Percentiles rank a stretch among this genome's conserved stretches.
Evolutionary conservation across 768 basidiomycete species (phyloP).

Genomic region (Tulasnella sp.): DNA sequence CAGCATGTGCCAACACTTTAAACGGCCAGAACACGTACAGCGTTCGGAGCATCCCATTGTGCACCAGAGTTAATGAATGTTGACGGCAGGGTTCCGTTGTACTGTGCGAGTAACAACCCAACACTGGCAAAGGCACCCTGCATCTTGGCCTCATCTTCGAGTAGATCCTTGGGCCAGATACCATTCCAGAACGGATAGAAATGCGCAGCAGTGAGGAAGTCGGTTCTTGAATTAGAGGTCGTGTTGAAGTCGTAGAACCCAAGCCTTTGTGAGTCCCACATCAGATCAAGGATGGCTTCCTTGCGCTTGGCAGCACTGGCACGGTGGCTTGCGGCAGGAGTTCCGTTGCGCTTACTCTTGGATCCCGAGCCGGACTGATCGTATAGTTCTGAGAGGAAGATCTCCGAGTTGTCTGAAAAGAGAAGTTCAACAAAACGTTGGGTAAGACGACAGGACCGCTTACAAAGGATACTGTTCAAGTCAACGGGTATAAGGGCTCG

Average conservation of each 20-base stretch:
- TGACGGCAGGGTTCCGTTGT: slow-evolving; percentile 75
- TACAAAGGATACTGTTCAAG: slow-evolving; percentile 77
- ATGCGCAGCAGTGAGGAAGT: slow-evolving; percentile 56
- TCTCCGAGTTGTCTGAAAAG: slow-evolving; percentile 35
- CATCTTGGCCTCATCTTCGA: slow-evolving; percentile 42
- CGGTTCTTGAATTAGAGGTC: slow-evolving; percentile 49
- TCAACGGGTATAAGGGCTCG: slow-evolving; percentile 57
- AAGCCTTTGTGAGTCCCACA: slow-evolving; percentile 73
- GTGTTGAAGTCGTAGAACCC: slow-evolving; percentile 88
- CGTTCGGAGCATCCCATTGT: slow-evolving; percentile 46
- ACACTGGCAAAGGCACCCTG: slow-evolving; percentile 62
- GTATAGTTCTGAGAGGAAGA: slow-evolving; percentile 51
- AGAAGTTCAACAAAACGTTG: not conserved
- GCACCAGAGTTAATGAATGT: slow-evolving; percentile 67
- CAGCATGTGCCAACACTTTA: not conserved
- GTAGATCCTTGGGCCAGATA: slow-evolving; percentile 64
- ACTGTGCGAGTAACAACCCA: slow-evolving; percentile 65
- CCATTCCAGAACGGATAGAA: slow-evolving; percentile 83
- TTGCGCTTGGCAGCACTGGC: slow-evolving; percentile 45
- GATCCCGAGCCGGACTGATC: slow-evolving; percentile 1
- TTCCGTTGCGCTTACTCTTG: not conserved
- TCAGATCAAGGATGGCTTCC: slow-evolving; percentile 66
- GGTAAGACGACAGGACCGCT: slow-evolving; percentile 23
- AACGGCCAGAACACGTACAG: not conserved
- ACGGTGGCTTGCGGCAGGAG: slow-evolving; percentile 35